Base-by-base conservation (phyloP, 2,329 filamentous ascomycete genomes). In the Fusarium xylarioides region DNA sequence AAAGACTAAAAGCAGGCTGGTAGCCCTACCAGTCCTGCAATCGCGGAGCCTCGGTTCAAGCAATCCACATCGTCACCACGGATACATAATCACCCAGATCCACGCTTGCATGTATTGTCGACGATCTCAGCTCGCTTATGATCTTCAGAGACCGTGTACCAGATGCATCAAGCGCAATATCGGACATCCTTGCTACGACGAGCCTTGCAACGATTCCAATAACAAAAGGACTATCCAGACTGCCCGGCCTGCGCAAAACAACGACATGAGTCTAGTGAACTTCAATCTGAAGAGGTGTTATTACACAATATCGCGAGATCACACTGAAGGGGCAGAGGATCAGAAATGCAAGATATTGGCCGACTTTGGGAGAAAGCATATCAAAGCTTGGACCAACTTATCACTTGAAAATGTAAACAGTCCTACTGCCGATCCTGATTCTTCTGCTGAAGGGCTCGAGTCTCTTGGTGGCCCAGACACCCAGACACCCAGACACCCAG, bases 181-280 rank as follows among this genome's bases (percentile, higher is more conserved):
- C 2, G 43, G 43, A 19, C 43, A 46, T 26, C 43, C 26, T 10
- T 46, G 16, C 23, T 23, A 46, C 16, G 11, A 26, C 4, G 23
- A 44, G 3, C 23, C 7, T 14, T 7, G 2, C 11, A 16, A 44
- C 7, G 4, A 18, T 12, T 44, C 10, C 10, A 7, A 43, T 2
- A 18, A 16, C 14, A 18, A n/a, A 9, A 23, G 23, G 15, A 43
- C 1, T 44, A 0, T 8, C 11, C 42, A 44, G 16, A 5, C 16
- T 44, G 5, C 42, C 11, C n/a, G 26, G 16, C 2, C 16, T 26
- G 0, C n/a, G 4, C n/a, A 44, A 26, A 12, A 1, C 4, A 19
- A n/a, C n/a, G n/a, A n/a, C n/a, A n/a, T n/a, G n/a, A 14, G 43
- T 46, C 1, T 14, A 19, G 0, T 9, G 3, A 9, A 12, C 5